phyloP scores from a whole-genome alignment of 2,329 filamentous ascomycete species.

The Fusarium sp. region DNA sequence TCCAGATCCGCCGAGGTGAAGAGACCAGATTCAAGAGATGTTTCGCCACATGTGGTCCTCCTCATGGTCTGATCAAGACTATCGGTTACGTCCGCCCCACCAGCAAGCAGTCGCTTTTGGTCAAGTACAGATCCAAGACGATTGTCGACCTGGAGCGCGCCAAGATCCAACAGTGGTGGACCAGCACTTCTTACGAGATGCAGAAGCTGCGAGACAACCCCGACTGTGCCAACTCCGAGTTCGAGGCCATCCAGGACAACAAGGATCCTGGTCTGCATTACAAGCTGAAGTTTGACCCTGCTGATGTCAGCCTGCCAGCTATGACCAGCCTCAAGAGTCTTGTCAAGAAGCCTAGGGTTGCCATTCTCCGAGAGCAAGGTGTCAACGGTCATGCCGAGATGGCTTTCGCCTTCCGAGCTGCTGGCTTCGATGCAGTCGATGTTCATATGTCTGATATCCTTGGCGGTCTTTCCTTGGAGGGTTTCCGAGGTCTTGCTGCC shows the following conservation, averaged over 20 bases:
- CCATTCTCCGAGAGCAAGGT: slow-evolving; percentile 94
- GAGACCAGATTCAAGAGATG: slow-evolving; percentile 88
- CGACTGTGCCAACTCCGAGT: slow-evolving; percentile 86
- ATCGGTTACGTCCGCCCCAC: slow-evolving; percentile 80
- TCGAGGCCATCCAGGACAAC: slow-evolving; percentile 77
- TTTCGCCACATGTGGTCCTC: slow-evolving; percentile 90
- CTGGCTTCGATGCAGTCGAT: slow-evolving; percentile 91
- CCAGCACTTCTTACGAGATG: slow-evolving; percentile 89
- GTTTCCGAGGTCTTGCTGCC: slow-evolving; percentile 90
- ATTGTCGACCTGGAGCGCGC: slow-evolving; percentile 77
- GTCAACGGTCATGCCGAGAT: slow-evolving; percentile 98
- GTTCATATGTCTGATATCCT: slow-evolving; percentile 97
- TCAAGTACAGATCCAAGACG: slow-evolving; percentile 76
- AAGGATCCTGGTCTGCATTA: slow-evolving; percentile 86
- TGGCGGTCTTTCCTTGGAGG: slow-evolving; percentile 80
- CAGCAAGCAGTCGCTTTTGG: slow-evolving; percentile 79
- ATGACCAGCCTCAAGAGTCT: slow-evolving; percentile 60
- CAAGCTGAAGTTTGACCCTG: slow-evolving; percentile 82
- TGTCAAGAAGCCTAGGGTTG: slow-evolving; percentile 77
- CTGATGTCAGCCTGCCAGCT: slow-evolving; percentile 77
- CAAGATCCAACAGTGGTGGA: slow-evolving; percentile 88
- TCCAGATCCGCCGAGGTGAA: slow-evolving; percentile 89
- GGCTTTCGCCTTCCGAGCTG: slow-evolving; percentile 93
- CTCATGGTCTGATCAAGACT: slow-evolving; percentile 82
- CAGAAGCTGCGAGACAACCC: slow-evolving; percentile 92